Percentiles rank a stretch among this genome's conserved stretches.
Conservation (phyloP, 345 rosid species). For the Atalantia buxifolia region DNA sequence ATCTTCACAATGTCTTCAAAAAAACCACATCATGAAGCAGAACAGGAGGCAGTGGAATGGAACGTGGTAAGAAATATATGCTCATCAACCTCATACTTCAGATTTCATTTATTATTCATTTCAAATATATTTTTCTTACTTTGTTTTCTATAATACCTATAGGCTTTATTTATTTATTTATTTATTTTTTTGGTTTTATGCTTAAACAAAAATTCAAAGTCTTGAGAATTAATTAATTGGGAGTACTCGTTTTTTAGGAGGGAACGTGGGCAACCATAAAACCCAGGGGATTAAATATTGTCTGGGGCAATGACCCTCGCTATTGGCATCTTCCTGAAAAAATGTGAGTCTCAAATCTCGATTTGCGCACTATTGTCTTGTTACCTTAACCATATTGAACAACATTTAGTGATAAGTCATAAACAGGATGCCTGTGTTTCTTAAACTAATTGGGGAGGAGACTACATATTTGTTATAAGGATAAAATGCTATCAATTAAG, state of each 20-base stretch:
- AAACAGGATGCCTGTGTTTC: neutral
- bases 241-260: neutral
- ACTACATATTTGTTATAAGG: no score
- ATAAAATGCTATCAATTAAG: no score
- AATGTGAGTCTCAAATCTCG: neutral
- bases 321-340: constrained; percentile 12
- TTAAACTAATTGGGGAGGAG: no score
- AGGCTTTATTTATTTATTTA: neutral
- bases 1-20: neutral
- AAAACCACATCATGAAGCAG: neutral
- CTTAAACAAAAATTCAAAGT: neutral
- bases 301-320: constrained; percentile 27
- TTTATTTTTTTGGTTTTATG: no score
- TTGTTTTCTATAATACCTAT: neutral
- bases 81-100: neutral
- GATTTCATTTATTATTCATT: neutral
- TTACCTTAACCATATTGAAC: neutral
- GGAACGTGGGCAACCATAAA: neutral
- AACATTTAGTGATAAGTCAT: neutral
- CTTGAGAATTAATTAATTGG: neutral
- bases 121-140: no score
- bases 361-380: neutral
- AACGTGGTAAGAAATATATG: neutral
- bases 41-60: neutral
- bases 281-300: constrained; percentile 13